Base-by-base conservation (phyloP, 2,329 filamentous ascomycete genomes). In the Ophiobolus disseminans region DNA sequence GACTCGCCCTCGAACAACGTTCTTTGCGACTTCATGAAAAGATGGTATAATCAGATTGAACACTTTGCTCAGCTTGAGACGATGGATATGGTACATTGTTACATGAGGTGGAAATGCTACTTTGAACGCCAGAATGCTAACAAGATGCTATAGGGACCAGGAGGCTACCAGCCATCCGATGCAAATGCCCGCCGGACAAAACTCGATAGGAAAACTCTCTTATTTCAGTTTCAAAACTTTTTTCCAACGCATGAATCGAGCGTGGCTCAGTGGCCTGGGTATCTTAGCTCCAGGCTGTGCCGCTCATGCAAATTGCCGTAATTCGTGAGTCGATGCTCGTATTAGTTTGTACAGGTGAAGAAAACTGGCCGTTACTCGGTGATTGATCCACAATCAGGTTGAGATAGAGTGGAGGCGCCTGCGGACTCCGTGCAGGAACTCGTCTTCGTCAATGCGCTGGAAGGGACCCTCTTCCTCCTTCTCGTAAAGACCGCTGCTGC, bases 401-500 rank as follows among this genome's bases (percentile, higher is more conserved):
- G 63, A 65, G 40, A 73, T 72, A 40, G 68, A 73, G 36, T 73
- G 62, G 25, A 68, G 62, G 23, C 66, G 65, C 47, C 67, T 62
- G 54, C 70, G 64, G 30, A 73, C 63, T 8, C 73, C 73, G 28
- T 52, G 52, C 25, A 76, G 56, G 50, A 74, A 76, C n/a, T 73
- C 72, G 32, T 58, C 60, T 41, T 76, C 73, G 13, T 68, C 60
- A 21, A 76, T 68, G 39, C 66, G 65, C 45, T 74, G 70, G 60
- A 75, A 76, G 8, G 65, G 66, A 4, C 70, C 69, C 48, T 78
- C 76, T 41, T 77, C 74, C 35, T 75, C 72, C 46, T 80, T 80
- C 45, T 76, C 78, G 48, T 80, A 81, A 6, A 78, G 68, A 1
- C 78, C 78, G 13, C 75, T 78, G 55, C 72, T 76, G 17, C 78